Conservation (phyloP, 305 asterid genomes). For the Fraxinus baroniana region DNA sequence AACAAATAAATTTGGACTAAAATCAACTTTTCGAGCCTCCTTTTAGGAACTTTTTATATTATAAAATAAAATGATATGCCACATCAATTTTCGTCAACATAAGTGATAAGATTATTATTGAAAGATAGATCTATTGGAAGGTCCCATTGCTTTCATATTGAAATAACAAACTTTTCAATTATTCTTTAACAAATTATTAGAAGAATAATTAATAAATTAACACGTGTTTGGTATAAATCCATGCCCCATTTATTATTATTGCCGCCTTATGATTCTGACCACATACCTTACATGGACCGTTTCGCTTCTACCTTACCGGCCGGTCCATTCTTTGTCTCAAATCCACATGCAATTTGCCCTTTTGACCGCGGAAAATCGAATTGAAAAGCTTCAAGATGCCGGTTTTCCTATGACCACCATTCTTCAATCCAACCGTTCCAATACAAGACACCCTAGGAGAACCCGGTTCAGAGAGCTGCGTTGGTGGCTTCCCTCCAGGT, state of each 20-base stretch:
- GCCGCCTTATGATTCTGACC: conserved; percentile 28
- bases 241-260: neutral
- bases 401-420: conserved; percentile 28
- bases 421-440: conserved; percentile 42
- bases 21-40: neutral
- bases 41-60: neutral
- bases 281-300: conserved; percentile 13
- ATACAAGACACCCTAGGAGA: conserved; percentile 65
- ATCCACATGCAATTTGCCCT: neutral
- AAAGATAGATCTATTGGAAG: neutral
- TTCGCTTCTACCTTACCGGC: conserved; percentile 6
- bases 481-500: conserved; percentile 36
- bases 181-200: neutral
- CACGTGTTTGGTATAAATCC: neutral
- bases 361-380: conserved; percentile 28
- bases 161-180: neutral
- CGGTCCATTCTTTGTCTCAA: conserved; percentile 4
- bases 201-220: neutral
- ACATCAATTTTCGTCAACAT: neutral
- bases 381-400: conserved; percentile 40
- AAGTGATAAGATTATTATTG: neutral
- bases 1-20: neutral
- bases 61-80: neutral
- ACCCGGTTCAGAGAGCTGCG: conserved; percentile 44
- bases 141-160: neutral